These are phyloP conservation scores for Chrysoporthe austroafricana DNA, from an alignment of 2,329 filamentous ascomycete genomes.

Conservation along the genomic window DNA sequence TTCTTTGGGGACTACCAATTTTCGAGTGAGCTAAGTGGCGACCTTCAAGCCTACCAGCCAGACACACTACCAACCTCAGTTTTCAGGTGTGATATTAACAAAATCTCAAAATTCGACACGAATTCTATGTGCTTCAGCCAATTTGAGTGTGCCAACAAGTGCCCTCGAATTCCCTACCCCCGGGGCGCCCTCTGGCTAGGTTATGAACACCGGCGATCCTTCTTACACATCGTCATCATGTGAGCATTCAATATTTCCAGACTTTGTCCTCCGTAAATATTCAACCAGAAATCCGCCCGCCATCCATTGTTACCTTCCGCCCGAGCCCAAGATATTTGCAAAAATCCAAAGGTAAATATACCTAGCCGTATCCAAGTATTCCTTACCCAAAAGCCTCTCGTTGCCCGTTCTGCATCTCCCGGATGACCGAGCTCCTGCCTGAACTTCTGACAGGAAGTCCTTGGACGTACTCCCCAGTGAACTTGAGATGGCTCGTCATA, in stretches of 20 bases:
- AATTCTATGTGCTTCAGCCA: not conserved
- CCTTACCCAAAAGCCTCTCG: constrained; percentile 1
- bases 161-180: not conserved
- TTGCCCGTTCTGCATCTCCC: constrained; percentile 24
- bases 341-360: not conserved
- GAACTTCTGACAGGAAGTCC: constrained; percentile 34
- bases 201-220: not conserved
- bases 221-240: not conserved
- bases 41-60: not conserved
- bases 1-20: constrained; percentile 16
- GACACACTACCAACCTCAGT: not conserved
- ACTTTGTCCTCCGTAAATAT: not conserved
- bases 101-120: not conserved
- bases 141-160: no score
- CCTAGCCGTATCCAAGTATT: not conserved
- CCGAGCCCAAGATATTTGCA: not conserved
- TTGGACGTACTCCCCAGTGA: constrained; percentile 37
- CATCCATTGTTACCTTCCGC: not conserved
- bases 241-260: not conserved
- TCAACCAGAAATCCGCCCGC: not conserved
- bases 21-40: constrained; percentile 20
- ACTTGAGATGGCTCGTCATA: constrained; percentile 40
- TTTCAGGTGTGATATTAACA: not conserved
- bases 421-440: constrained; percentile 25
- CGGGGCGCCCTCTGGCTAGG: not conserved